Evolutionary conservation across 768 basidiomycete species (phyloP).

Genomic region (Boletus vermiculosoides): DNA sequence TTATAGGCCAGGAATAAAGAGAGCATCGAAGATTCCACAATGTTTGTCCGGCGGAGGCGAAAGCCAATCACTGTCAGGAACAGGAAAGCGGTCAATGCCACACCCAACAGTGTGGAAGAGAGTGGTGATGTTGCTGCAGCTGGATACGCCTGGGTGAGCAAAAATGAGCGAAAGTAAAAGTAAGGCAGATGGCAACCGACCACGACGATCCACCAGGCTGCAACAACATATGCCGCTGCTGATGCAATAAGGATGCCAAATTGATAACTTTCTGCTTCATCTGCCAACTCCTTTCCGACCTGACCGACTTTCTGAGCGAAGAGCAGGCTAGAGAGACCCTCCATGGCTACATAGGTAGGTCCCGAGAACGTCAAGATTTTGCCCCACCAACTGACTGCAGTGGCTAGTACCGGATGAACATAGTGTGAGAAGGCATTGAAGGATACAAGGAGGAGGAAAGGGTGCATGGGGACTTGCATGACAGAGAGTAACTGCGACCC

Average conservation of each 20-base stretch:
- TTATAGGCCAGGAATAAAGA: constrained; percentile 89
- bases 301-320: constrained; percentile 82
- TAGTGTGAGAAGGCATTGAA: constrained; percentile 81
- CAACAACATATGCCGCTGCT: constrained; percentile 75
- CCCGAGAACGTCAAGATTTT: constrained; percentile 66
- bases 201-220: constrained; percentile 84
- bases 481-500: constrained; percentile 70
- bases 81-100: constrained; percentile 81
- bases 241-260: constrained; percentile 73
- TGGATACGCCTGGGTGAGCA: constrained; percentile 63
- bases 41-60: constrained; percentile 81
- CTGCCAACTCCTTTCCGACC: constrained; percentile 68
- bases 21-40: constrained; percentile 87
- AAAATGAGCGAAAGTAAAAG: constrained; percentile 9
- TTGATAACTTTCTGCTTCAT: constrained; percentile 73
- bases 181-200: constrained; percentile 43
- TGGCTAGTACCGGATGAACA: constrained; percentile 55
- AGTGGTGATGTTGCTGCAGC: constrained; percentile 80
- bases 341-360: constrained; percentile 77
- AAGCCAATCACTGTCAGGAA: constrained; percentile 94
- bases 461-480: constrained; percentile 83
- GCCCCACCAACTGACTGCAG: constrained; percentile 70
- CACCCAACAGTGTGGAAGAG: constrained; percentile 86
- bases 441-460: constrained; percentile 80
- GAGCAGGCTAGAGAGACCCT: constrained; percentile 80